Evolutionary conservation across 176 grass and related monocot genomes (phyloP), one percentile per base, ranked within the genome.

Genomic region (Musa itinerans): DNA sequence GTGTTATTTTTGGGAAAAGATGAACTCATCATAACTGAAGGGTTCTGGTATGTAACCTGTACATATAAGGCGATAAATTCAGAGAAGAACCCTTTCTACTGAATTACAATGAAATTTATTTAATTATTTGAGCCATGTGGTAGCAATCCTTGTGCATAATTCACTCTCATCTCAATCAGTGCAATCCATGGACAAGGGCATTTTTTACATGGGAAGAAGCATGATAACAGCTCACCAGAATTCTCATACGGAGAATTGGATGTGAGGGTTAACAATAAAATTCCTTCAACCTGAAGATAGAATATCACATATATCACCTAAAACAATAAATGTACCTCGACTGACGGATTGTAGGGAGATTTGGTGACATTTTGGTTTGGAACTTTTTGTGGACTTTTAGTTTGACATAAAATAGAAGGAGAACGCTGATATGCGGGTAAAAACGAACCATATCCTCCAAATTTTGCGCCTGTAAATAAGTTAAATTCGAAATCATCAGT

Each of bases 391-490:
- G 90, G 90, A 84, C 82, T 97, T 88, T 79, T 89, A 62, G 84
- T 57, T 77, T 85, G 88, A 68, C 62, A 77, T 65, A 74, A 80
- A 81, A 78, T 71, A 11, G 84, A 82, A 85, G 95, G 95, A 84
- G 90, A 98, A 50, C 88, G 90, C 79, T 89, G 88, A 76, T 99
- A 87, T 3, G 88, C 83, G 57, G 95, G 95, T 68, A 99, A 83
- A 81, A 99, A 99, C 69, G 95, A 99, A 71, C 95, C 95, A 82
- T 99, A 99, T 62, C 91, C 95, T 76, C 91, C 90, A 85, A 85
- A 99, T 83, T 91, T 99, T 1, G 95, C 85, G 69, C 95, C 95
- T 99, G 76, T 76, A 34, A 77, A 76, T 77, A 34, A 88, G 72
- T 82, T 76, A 54, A 83, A 55, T 82, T 74, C 52, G 49, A 78